Evolutionary conservation across 768 basidiomycete species (phyloP), one percentile per base, ranked within the genome.

Genomic region (Xerocomellus intermedius): DNA sequence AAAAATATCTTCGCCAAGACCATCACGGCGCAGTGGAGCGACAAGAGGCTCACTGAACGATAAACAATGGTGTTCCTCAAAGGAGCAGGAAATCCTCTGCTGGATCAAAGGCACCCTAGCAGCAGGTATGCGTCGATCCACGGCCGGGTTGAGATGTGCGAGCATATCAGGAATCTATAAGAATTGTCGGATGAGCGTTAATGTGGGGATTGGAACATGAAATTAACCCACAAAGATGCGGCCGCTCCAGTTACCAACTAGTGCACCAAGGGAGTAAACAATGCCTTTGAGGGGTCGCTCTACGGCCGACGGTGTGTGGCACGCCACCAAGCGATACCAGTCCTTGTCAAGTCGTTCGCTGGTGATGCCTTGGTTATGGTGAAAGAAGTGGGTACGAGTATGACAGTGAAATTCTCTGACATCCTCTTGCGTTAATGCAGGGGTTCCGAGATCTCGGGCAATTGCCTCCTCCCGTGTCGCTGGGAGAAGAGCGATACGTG

Each of bases 21-120:
- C 73, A 17, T 65, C 60, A 33, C 58, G 66, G 55, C 74, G 73
- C 2, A 64, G 54, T 7, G 76, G 76, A 35, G 72, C 62, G 32
- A 52, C 13, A 39, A 82, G 64, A 2, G 74, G 75, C 36, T 73
- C 70, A 37, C 73, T 65, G 8, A 74, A 73, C 16, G 54, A 59
- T 9, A 81, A 58, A 50, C 79, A 80, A 42, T 81, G 79, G 48
- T 81, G 77, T 60, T 82, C 81, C 37, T 71, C 64, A 32, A 82
- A 66, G 36, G 63, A 63, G 56, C 75, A 77, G 42, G 76, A 74
- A 1, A 82, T 58, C 19, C 77, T 73, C 45, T 71, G 68, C 24
- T 74, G 73, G 17, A 57, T 48, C 33, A 79, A 35, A n/a, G 55
- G 60, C 14, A 73, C 63, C 8, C 47, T 61, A 22, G 50, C n/a